Evolutionary conservation across 2,329 filamentous ascomycete species (phyloP), one percentile per base, ranked within the genome.

Genomic region (Clonostachys rhizophaga): DNA sequence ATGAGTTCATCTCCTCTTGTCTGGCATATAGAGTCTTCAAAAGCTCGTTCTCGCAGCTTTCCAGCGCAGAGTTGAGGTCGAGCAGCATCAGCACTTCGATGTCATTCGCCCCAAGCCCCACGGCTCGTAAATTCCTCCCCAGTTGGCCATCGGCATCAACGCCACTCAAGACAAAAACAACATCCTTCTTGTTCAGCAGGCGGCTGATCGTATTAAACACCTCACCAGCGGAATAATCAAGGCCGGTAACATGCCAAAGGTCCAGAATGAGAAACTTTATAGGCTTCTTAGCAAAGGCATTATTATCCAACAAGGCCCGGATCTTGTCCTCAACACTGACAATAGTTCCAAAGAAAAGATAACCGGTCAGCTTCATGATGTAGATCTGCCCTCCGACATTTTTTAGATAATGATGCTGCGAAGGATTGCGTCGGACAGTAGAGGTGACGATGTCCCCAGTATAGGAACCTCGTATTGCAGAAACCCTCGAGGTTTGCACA

Each of bases 341-440:
- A 54, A 99, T 96, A 4, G 91, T 97, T 14, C 94, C 94, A 56
- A 99, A 99, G 74, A 99, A 99, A n/a, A 99, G 79, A 60, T 92
- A 97, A 0, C 94, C 92, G 0, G 88, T 86, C 14, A 99, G 78
- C 65, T 97, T 97, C 58, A 95, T 87, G 44, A 97, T 84, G 49
- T 89, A 87, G 34, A 95, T 94, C 62, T 99, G 94, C 34, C 82
- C 79, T 4, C 92, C 91, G 14, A 94, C 91, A 54, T 92, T 80
- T 50, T 85, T 84, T 5, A 99, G 73, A 60, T 94, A 99, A 49
- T 87, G 83, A 50, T 91, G 86, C 57, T 99, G 94, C 5, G 91
- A 84, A 1, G 89, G 89, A 55, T 96, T 95, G 46, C 94, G 84
- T 46, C 94, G 81, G 30, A 99, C 94, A 0, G 94, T 96, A 1